phyloP scores from a whole-genome alignment of 2,329 filamentous ascomycete species.

The Akanthomyces lecanii region DNA sequence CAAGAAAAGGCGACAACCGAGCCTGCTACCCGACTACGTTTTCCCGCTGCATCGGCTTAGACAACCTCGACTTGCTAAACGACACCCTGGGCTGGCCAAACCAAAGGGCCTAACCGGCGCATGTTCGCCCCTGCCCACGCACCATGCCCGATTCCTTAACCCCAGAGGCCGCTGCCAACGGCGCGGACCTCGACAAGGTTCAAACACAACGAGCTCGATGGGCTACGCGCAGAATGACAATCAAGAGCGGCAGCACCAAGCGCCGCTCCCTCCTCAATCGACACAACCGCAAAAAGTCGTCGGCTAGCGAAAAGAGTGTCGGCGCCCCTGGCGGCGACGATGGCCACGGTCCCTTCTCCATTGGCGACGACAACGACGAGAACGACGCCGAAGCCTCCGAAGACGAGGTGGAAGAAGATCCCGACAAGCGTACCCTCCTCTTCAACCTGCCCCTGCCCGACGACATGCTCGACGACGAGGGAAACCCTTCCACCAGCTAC shows the following conservation, averaged over 20 bases:
- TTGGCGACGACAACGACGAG: constrained; percentile 25
- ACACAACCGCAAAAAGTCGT: constrained; percentile 59
- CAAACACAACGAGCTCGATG: constrained; percentile 78
- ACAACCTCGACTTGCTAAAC: not conserved
- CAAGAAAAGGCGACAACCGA: not conserved
- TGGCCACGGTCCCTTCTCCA: constrained; percentile 31
- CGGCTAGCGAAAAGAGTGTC: constrained; percentile 66
- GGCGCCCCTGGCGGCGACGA: constrained; percentile 37
- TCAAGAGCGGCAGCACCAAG: constrained; percentile 72
- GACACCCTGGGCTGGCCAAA: constrained; percentile 11
- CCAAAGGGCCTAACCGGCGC: constrained; percentile 14
- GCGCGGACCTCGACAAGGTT: constrained; percentile 23
- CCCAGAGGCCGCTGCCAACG: constrained; percentile 23
- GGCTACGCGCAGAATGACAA: constrained; percentile 86
- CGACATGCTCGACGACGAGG: constrained; percentile 74
- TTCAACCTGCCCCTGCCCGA: constrained; percentile 81
- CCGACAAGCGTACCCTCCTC: constrained; percentile 60
- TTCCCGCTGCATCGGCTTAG: not conserved
- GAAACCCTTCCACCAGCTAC: constrained; percentile 65
- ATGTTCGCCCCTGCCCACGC: constrained; percentile 17
- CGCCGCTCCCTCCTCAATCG: constrained; percentile 78
- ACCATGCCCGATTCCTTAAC: constrained; percentile 32
- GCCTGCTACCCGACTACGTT: not conserved
- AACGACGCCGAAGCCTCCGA: constrained; percentile 28
- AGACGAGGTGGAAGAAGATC: constrained; percentile 36